Base-by-base conservation (phyloP, 257 asterid species). In the Plantago ovata region DNA sequence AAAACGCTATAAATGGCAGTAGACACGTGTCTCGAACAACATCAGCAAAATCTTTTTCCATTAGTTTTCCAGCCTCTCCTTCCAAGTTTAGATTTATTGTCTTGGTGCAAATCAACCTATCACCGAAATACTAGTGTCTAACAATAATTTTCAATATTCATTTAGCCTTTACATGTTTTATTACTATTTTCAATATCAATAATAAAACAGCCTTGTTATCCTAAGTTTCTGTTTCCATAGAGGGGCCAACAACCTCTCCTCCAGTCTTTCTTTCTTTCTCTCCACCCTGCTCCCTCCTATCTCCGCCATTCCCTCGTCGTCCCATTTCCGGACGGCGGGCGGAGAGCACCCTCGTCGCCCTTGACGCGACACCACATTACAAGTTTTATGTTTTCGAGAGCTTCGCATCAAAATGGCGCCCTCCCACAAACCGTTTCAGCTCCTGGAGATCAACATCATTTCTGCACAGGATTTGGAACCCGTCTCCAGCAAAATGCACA, bases 381-480 rank as follows among this genome's bases (percentile, higher is more conserved):
- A 9, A 22, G 16, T 55, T 55, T 55, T 7, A 18, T 16, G 3
- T 45, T 45, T 45, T n/a, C 51, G 3, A 3, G n/a, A 33, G 18
- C 18, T 53, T 18, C 33, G 23, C 10, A 16, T 28, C 10, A 53
- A 20, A 23, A 54, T 79, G 85, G 74, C 79, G 53, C 32, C 42
- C 13, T 18, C 32, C 45, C 56, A 63, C 66, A 87, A 84, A 22
- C 74, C 87, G 0, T 88, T 79, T 72, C 98, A 87, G 67, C 92
- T 87, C 5, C 76, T 91, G 66, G 96, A 91, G 45, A 83, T 91
- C 20, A 91, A 81, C 64, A 69, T 91, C 10, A 87, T 91, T 32
- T 85, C 96, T 1, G 98, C 95, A 1, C 96, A 91, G 73, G 96
- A 91, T 77, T 62, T 91, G 81, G 84, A 91, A 75, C 84, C 77